Conservation (phyloP, 2,329 filamentous ascomycete species). For the Lachnellula suecica region DNA sequence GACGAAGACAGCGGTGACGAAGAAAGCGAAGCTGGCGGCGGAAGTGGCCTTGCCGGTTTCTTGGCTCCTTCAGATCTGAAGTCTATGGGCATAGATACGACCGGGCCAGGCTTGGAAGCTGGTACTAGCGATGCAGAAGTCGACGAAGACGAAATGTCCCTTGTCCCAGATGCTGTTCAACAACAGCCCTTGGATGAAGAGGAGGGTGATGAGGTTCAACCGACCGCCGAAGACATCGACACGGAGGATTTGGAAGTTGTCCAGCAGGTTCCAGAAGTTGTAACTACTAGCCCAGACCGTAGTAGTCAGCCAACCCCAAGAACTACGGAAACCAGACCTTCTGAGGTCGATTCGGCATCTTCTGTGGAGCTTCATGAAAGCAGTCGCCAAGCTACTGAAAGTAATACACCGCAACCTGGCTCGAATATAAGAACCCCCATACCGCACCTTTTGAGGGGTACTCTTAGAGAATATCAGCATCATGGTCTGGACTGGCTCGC, state of each 20-base stretch:
- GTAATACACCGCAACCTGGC: constrained; percentile 38
- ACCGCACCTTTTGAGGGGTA: constrained; percentile 82
- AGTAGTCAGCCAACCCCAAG: constrained; percentile 37
- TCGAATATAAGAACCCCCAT: constrained; percentile 63
- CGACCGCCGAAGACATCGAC: not conserved
- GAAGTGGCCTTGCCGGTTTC: constrained; percentile 37
- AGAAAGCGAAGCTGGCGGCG: constrained; percentile 41
- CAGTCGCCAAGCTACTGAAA: constrained; percentile 33
- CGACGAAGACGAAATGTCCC: constrained; percentile 30
- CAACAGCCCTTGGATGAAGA: constrained; percentile 1
- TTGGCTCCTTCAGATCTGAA: constrained; percentile 32
- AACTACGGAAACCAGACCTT: constrained; percentile 34
- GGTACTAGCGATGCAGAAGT: constrained; percentile 11
- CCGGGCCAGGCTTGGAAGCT: constrained; percentile 1
- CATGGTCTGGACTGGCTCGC: constrained; percentile 97
- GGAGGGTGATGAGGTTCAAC: not conserved
- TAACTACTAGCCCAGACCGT: constrained; percentile 30
- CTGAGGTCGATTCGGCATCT: constrained; percentile 34
- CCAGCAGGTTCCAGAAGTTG: constrained; percentile 17
- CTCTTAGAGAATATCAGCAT: constrained; percentile 91
- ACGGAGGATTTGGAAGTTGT: constrained; percentile 1
- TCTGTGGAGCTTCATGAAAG: constrained; percentile 33
- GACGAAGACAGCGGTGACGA: constrained; percentile 35
- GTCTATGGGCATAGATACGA: constrained; percentile 32
- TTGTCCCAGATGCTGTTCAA: constrained; percentile 26